Evolutionary conservation across 768 basidiomycete genomes (phyloP).

Genomic region (Pilatotrama ljubarskyi): DNA sequence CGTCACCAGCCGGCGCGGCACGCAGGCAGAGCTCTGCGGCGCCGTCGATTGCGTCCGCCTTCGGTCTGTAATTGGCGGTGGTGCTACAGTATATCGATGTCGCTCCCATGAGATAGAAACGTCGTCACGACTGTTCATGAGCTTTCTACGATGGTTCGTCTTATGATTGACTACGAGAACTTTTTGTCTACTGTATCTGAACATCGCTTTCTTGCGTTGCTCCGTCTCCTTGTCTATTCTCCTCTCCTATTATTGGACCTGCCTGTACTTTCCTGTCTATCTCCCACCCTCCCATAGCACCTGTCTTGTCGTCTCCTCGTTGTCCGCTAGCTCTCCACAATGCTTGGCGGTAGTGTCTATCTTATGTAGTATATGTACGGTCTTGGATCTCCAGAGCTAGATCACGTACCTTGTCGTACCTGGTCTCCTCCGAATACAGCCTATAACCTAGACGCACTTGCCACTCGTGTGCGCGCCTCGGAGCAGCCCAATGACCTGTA

Average conservation of each 20-base stretch:
- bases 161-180: too few relatives aligned
- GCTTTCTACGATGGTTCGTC: not conserved
- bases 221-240: not conserved
- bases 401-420: too few relatives aligned
- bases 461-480: too few relatives aligned
- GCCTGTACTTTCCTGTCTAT: not conserved
- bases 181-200: not conserved
- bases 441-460: too few relatives aligned
- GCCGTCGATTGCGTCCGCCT: conserved; percentile 28
- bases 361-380: conserved; percentile 4
- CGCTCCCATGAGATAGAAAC: not conserved
- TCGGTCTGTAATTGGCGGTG: conserved; percentile 20
- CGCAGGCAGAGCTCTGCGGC: conserved; percentile 24
- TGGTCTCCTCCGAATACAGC: too few relatives aligned
- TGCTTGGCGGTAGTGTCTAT: not conserved
- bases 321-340: not conserved
- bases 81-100: too few relatives aligned
- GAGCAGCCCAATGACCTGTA: too few relatives aligned
- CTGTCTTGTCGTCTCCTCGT: not conserved
- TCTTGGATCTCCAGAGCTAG: too few relatives aligned
- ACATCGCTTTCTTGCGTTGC: not conserved
- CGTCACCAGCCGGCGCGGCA: conserved; percentile 12
- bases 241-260: not conserved
- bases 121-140: not conserved
- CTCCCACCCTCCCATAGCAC: not conserved